Conservation (phyloP, 1,284 basidiomycete genomes). For the Cryptococcus maquisensis region DNA sequence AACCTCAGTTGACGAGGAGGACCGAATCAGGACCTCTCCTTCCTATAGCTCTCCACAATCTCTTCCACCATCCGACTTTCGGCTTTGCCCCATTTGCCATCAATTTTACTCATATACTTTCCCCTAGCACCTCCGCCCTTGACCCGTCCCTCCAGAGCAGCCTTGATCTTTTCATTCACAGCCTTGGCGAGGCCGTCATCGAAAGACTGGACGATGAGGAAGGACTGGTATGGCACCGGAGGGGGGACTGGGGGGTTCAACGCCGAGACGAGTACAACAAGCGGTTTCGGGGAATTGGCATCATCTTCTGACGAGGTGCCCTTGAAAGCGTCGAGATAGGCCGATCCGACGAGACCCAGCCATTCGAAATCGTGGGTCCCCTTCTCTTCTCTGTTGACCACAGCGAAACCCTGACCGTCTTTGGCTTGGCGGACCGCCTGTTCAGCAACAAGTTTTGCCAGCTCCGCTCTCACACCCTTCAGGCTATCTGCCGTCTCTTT, state of each 20-base stretch:
- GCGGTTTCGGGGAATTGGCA: slow-evolving; percentile 35
- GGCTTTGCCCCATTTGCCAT: slow-evolving; percentile 39
- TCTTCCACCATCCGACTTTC: slow-evolving; percentile 25
- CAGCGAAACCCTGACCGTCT: slow-evolving; percentile 13
- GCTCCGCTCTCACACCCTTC: slow-evolving; percentile 62
- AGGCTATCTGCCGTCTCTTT: slow-evolving; percentile 61
- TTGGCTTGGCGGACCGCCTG: slow-evolving; percentile 49
- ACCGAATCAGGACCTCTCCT: not conserved
- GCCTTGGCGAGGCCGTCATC: slow-evolving; percentile 61
- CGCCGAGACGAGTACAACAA: slow-evolving; percentile 49
- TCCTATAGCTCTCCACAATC: slow-evolving; percentile 10
- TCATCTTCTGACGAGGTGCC: slow-evolving; percentile 34
- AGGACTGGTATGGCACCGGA: slow-evolving; percentile 19
- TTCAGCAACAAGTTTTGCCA: slow-evolving; percentile 59
- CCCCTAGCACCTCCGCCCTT: slow-evolving; percentile 50
- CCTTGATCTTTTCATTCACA: slow-evolving; percentile 57
- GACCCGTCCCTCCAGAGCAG: slow-evolving; percentile 30
- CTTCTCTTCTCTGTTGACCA: slow-evolving; percentile 15
- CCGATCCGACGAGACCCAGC: slow-evolving; percentile 22
- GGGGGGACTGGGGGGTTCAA: slow-evolving; percentile 2
- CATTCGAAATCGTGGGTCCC: slow-evolving; percentile 43
- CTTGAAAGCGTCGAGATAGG: slow-evolving; percentile 55
- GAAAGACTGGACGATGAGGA: slow-evolving; percentile 60
- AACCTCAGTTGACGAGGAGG: too few species aligned
- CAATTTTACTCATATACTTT: slow-evolving; percentile 47